Conservation (phyloP, 1,139 yeast genomes). For the Kurtzmaniella quercitrusa region DNA sequence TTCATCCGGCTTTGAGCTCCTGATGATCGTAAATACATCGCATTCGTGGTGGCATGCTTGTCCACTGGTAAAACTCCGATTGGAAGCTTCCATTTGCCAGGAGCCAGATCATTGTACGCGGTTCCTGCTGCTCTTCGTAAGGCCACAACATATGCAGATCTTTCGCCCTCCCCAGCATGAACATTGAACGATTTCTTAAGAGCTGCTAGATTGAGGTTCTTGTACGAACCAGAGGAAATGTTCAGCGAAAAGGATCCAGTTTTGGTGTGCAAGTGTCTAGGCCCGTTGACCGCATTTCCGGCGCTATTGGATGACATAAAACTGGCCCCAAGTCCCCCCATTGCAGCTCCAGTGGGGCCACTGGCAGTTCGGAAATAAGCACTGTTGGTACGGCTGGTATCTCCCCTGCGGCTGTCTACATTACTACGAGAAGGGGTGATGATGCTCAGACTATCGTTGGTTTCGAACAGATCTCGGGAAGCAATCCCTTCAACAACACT, state of each 20-base stretch:
- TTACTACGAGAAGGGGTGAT: neutral
- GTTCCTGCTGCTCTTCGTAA: slow-evolving; percentile 51
- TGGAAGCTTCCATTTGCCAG: slow-evolving; percentile 61
- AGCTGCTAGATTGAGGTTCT: slow-evolving; percentile 36
- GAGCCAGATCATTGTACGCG: slow-evolving; percentile 52
- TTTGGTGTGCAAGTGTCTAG: slow-evolving; percentile 16
- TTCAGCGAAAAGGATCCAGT: slow-evolving; percentile 36
- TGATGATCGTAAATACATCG: slow-evolving; percentile 28
- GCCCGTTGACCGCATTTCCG: slow-evolving; percentile 5
- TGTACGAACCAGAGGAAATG: slow-evolving; percentile 29
- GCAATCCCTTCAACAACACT: neutral
- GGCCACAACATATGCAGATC: slow-evolving; percentile 51
- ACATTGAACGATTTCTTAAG: slow-evolving; percentile 33
- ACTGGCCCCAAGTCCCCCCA: slow-evolving; percentile 5
- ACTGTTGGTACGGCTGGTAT: neutral
- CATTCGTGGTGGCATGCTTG: slow-evolving; percentile 26
- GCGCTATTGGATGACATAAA: slow-evolving; percentile 5
- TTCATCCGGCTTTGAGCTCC: slow-evolving; percentile 23
- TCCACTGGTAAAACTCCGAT: slow-evolving; percentile 54
- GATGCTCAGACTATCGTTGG: neutral
- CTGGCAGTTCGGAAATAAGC: neutral
- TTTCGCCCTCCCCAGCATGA: slow-evolving; percentile 49
- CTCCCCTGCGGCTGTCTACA: neutral
- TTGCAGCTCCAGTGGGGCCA: neutral
- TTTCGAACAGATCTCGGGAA: neutral